Conservation (phyloP, 2,329 filamentous ascomycete genomes). For the Beauveria sp. region DNA sequence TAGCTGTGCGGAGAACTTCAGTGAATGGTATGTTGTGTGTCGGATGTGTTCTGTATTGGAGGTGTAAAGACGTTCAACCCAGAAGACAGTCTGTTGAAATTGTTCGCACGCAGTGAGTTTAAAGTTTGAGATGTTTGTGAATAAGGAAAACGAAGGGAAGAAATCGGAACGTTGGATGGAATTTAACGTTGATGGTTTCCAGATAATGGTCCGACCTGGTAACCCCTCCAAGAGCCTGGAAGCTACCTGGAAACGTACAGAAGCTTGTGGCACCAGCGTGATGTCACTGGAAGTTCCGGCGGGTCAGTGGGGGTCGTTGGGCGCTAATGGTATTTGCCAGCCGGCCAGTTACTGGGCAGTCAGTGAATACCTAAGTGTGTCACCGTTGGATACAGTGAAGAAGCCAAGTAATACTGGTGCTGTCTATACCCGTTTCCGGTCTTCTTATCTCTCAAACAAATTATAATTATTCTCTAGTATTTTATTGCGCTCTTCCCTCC, state of each 20-base stretch:
- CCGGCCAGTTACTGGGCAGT: neutral
- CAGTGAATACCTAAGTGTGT: neutral
- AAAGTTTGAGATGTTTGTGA: neutral
- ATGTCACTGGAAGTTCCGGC: constrained; percentile 18
- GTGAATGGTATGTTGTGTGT: neutral
- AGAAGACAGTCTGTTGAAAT: constrained; percentile 4
- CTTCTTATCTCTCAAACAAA: no score
- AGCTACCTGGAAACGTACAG: constrained; percentile 23
- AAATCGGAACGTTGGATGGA: neutral
- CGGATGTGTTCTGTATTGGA: neutral
- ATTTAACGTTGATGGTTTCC: constrained; percentile 14
- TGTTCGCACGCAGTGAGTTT: neutral
- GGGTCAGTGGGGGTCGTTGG: constrained; percentile 11
- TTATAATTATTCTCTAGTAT: no score
- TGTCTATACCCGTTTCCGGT: no score
- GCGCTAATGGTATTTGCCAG: neutral
- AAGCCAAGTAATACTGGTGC: no score
- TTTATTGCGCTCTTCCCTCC: no score
- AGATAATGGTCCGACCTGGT: constrained; percentile 13
- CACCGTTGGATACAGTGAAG: no score
- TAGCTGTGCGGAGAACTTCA: constrained; percentile 1
- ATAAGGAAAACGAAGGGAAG: neutral
- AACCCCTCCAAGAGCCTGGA: constrained; percentile 21
- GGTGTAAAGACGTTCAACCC: neutral
- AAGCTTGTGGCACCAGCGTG: constrained; percentile 17